Base-by-base conservation (phyloP, 768 basidiomycete species). In the Gyrodon lividus region DNA sequence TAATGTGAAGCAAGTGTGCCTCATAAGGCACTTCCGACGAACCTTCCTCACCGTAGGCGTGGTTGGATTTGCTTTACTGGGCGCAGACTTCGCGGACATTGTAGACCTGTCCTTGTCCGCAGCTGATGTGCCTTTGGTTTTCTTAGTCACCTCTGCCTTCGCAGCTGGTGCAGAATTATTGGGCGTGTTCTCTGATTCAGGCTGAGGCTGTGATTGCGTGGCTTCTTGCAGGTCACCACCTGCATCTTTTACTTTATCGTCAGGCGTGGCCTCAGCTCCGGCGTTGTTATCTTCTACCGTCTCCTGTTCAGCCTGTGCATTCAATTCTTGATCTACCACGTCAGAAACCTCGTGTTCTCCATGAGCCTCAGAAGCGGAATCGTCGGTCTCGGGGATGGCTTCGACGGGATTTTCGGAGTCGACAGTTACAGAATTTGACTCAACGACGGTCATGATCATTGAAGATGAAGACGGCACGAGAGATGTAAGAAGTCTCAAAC, bases 11-110 rank as follows among this genome's bases (percentile, higher is more conserved):
- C 23, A 58, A 58, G 34, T 58, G 43, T 55, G 57, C 44, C 50
- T 51, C 23, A 51, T 40, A 52, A 54, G 54, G 56, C 56, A 56
- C 40, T 50, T 46, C 50, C 22, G 46, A 70, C 74, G 51, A 56
- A 85, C 89, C 79, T 86, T 89, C 74, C 87, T 91, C 42, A 84
- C 84, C 9, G 76, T 66, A 49, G 81, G 77, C 17, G 82, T 79
- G 37, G 79, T 69, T 30, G 81, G 75, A 58, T 70, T 76, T 20
- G 73, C 52, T 70, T 82, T 86, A 45, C 67, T 70, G 22, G 73
- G 59, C 37, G 72, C 57, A 51, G 74, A 63, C 63, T 76, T 82
- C 52, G 70, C 71, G 39, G 73, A 66, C 58, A 75, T 69, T 38
- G 68, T 55, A 33, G 65, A 61, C 68, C 70, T 75, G 47, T 58